A percentile compares a stretch with the other conserved stretches of the same genome.
phyloP scores from a whole-genome alignment of 768 basidiomycete species.

The Lactarius psammicola region DNA sequence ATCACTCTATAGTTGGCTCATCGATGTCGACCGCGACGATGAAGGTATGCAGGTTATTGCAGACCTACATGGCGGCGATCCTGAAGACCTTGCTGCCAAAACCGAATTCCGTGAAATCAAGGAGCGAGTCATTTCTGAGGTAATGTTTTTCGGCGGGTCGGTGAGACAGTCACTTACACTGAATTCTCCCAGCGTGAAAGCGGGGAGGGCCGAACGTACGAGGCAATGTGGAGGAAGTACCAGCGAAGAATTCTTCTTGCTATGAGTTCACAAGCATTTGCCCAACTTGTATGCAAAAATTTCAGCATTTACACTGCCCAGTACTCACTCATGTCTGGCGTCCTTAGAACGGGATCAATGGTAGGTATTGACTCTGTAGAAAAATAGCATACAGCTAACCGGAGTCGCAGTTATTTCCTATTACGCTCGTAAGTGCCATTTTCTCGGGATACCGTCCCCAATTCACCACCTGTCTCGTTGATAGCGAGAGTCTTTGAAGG shows the following conservation, averaged over 20 bases:
- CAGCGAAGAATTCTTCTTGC: conserved; percentile 86
- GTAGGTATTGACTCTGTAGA: conserved; percentile 41
- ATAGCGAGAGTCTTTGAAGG: conserved; percentile 90
- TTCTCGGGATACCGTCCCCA: conserved; percentile 13
- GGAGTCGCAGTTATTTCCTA: conserved; percentile 76
- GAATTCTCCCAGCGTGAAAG: conserved; percentile 56
- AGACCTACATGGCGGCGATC: conserved; percentile 83
- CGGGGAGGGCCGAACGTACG: conserved; percentile 74
- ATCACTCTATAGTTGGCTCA: conserved; percentile 64
- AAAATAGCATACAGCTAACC: conserved; percentile 9
- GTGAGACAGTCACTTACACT: background rate
- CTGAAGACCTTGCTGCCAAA: conserved; percentile 60
- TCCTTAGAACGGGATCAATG: conserved; percentile 88
- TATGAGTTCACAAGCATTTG: conserved; percentile 95
- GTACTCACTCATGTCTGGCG: background rate
- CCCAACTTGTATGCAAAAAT: conserved; percentile 70
- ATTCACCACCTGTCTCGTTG: conserved; percentile 10
- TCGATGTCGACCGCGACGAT: conserved; percentile 79
- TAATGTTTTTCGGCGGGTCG: conserved; percentile 34
- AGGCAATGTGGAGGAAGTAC: conserved; percentile 83
- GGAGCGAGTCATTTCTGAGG: conserved; percentile 70
- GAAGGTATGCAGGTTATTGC: conserved; percentile 86
- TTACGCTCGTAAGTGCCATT: conserved; percentile 74
- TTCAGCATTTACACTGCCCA: background rate
- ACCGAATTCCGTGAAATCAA: conserved; percentile 92